Evolutionary conservation across 2,329 filamentous ascomycete species (phyloP), one percentile per base, ranked within the genome.

Genomic region (Microcera coccophila): DNA sequence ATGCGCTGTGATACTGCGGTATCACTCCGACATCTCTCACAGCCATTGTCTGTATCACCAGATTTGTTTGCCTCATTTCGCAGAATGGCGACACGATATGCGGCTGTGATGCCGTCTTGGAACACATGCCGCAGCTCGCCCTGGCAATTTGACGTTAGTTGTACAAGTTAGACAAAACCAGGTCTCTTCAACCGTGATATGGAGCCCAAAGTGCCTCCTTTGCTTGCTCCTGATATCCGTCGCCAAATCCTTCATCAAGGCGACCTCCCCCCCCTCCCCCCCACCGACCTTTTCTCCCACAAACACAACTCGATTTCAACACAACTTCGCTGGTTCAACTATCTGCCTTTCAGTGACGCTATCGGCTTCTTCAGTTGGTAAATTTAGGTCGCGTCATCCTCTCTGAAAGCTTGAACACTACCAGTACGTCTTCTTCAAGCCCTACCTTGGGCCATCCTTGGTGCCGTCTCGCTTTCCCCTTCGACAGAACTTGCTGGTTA

Each of bases 21-120:
- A 42, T 46, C 49, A 49, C 50, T 53, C 42, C 45, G 40, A 44
- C 39, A 52, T 48, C 47, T 42, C 42, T 52, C 41, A 31, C 42
- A 49, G 36, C 55, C 55, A 54, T 58, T 59, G 26, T 49, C 7
- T 47, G 55, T 59, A 48, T 50, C 18, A 59, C 55, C 34, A 10
- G 32, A 38, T 45, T 26, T 54, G 55, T 59, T 58, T 58, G 55
- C 55, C 42, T 53, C 48, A 57, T 58, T 52, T 54, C 50, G 48
- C 50, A 20, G 29, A 35, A 39, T 41, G 41, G 44, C 43, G 38
- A 47, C 37, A 45, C 38, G 37, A 33, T 31, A 39, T 37, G 39
- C 36, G 24, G 44, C 33, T 51, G 50, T 53, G 44, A 21, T 26
- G 39, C 42, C 33, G 40, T 44, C 36, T 38, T 45, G 48, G 44